Evolutionary conservation across 768 basidiomycete species (phyloP), one percentile per base, ranked within the genome.

Genomic region (Pulveroboletus sp.): DNA sequence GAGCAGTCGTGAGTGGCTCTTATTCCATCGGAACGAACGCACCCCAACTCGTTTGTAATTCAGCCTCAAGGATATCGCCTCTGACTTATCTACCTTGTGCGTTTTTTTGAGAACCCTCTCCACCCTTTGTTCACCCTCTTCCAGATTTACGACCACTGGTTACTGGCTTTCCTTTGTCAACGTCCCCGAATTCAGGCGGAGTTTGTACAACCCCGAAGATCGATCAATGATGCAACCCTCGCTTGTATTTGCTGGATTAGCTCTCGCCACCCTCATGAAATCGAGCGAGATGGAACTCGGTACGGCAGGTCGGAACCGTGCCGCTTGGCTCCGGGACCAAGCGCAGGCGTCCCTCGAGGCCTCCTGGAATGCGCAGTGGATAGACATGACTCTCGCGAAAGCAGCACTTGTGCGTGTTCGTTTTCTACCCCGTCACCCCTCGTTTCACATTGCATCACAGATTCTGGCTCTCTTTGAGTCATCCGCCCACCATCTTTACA

Each of bases 401-500:
- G 86, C 87, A 8, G 87, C 86, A 6, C 68, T 85, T 54, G 86
- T 86, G 43, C 54, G 77, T 68, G 6, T 38, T 18, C 36, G 6
- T 43, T 46, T 38, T 46, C 30, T 21, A 7, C 32, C 8, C 27
- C 11, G 11, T 17, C 28, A 7, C 21, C 30, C 17, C 27, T 39
- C 9, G 31, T 53, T 51, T 64, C 37, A 69, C 36, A 40, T 33
- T 1, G 11, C 12, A 14, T n/a, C 5, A 31, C 52, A 87, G 87
- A 80, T 91, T 43, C 74, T 90, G 8, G 84, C 88, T 6, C 70
- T 91, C 3, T 91, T 87, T 57, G 89, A 91, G 63, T 77, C 80
- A 0, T 89, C 85, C 1, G 77, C 83, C 5, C 85, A 90, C 52
- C 86, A 86, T 6, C 71, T 77, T 38, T 77, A 88, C 61, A 76